These are phyloP conservation scores for Trichoderma gamsii DNA, from an alignment of 495 filamentous ascomycete genomes.

Conservation along the genomic window DNA sequence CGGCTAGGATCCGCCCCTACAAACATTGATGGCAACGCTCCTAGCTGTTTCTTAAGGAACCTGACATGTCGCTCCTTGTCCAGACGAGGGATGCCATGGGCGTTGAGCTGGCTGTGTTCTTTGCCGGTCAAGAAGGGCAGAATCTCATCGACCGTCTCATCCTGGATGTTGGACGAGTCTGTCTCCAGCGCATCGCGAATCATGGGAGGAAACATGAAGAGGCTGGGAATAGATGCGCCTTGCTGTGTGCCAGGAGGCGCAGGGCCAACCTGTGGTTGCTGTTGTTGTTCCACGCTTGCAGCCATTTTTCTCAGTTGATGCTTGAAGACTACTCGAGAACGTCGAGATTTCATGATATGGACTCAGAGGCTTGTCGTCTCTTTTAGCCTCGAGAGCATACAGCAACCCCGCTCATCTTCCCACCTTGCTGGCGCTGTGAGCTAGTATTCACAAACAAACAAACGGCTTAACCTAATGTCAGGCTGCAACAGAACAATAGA, in stretches of 20 bases:
- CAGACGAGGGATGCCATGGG: slow-evolving; percentile 66
- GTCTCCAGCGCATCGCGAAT: slow-evolving; percentile 67
- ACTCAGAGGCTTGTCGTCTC: neutral
- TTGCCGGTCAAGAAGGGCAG: slow-evolving; percentile 59
- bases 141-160: slow-evolving; percentile 60
- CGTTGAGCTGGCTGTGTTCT: slow-evolving; percentile 48
- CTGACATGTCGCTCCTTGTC: slow-evolving; percentile 61
- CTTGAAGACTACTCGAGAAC: slow-evolving; percentile 7
- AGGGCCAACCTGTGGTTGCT: slow-evolving; percentile 36
- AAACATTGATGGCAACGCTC: slow-evolving; percentile 57
- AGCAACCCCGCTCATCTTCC: slow-evolving; percentile 8
- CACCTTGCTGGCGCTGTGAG: slow-evolving; percentile 1
- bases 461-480: neutral
- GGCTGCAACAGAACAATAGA: slow-evolving; percentile 10
- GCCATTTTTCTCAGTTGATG: slow-evolving; percentile 10
- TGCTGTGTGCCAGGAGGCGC: neutral
- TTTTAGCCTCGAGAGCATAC: neutral
- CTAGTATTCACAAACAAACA: neutral
- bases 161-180: slow-evolving; percentile 58
- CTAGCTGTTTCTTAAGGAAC: slow-evolving; percentile 67
- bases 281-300: slow-evolving; percentile 6
- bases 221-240: slow-evolving; percentile 33
- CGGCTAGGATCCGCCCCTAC: slow-evolving; percentile 71
- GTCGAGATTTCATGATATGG: slow-evolving; percentile 13
- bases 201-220: slow-evolving; percentile 58